phyloP scores from a whole-genome alignment of 306 rosid species.

The Pterocarpus santalinus region DNA sequence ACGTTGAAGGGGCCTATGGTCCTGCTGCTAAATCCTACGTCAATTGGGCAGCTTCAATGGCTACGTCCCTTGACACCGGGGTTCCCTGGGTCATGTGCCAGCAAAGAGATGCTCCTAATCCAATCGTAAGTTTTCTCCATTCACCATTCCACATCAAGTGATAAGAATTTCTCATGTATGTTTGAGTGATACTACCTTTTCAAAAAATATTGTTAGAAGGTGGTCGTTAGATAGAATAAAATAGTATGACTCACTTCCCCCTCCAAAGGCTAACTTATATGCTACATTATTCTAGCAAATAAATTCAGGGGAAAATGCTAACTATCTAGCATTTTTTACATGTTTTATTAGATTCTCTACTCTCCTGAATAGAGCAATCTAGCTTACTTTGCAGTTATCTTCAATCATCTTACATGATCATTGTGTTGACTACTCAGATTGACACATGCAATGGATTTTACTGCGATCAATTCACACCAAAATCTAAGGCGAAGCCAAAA shows the following conservation, averaged over 20 bases:
- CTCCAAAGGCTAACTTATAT: too few relatives aligned
- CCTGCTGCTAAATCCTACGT: constrained; percentile 81
- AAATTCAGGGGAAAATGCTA: too few relatives aligned
- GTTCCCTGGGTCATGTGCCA: constrained; percentile 99
- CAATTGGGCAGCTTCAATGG: constrained; percentile 95
- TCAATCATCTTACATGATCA: too few relatives aligned
- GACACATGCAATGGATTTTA: constrained; percentile 97
- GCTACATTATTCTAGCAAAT: too few relatives aligned
- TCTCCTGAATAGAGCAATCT: constrained; percentile 5
- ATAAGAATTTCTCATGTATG: too few relatives aligned
- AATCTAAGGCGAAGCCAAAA: constrained; percentile 81
- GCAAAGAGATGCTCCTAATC: constrained; percentile 93
- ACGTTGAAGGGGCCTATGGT: constrained; percentile 67
- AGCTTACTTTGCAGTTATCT: not conserved
- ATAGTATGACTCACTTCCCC: too few relatives aligned
- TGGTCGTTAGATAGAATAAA: too few relatives aligned
- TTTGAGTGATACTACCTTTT: too few relatives aligned
- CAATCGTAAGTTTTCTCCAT: constrained; percentile 68
- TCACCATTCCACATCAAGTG: not conserved
- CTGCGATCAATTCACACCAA: constrained; percentile 93
- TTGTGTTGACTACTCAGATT: constrained; percentile 59
- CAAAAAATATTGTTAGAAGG: too few relatives aligned
- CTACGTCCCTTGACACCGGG: constrained; percentile 87
- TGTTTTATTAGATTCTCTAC: too few relatives aligned
- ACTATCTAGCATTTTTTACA: too few relatives aligned